Base-by-base conservation (phyloP, 2,329 filamentous ascomycete genomes). In the Colletotrichum salicis region DNA sequence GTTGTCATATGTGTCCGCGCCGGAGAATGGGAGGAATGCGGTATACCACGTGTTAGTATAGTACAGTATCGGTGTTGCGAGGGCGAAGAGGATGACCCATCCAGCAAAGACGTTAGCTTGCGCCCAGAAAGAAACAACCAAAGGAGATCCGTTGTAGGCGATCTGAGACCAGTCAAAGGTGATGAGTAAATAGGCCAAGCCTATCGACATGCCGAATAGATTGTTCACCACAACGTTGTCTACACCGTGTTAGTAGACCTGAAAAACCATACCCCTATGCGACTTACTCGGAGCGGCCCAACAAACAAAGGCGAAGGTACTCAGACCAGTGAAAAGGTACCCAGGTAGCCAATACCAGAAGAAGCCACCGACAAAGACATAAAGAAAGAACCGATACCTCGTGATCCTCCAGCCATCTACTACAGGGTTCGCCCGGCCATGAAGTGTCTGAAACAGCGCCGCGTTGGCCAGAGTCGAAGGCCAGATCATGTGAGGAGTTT, bases 191-290 rank as follows among this genome's bases (percentile, higher is more conserved):
- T 79, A 62, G 1, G 79, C 80, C 5, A 81, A 57, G 1, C 80
- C 80, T 4, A 76, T 78, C 27, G 75, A 75, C 51, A 77, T 76
- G 27, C 80, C 80, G 75, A 94, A 94, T 0, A 94, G 77, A 78
- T 94, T 92, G 74, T 94, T 94, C 41, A 94, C 81, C 10, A 93
- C 82, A 0, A 88, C 84, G 71, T 89, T 93, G 59, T 93, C 69
- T 71, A 6, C 5, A 35, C 10, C n/a, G 0, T 1, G 29, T 70
- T 7, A 70, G 67, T 11, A 24, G 48, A 15, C 8, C 10, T 19
- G 75, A 73, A 29, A 76, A 64, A 19, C 71, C 63, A 13, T 78
- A 58, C 13, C 68, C 22, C 29, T 76, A 77, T 22, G 1, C 22
- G 7, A 71, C 69, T 19, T 11, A 71, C 69, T 71, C 22, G 83